phyloP scores from a whole-genome alignment of 176 grass and related monocot genomes.

The Oryza brachyantha region DNA sequence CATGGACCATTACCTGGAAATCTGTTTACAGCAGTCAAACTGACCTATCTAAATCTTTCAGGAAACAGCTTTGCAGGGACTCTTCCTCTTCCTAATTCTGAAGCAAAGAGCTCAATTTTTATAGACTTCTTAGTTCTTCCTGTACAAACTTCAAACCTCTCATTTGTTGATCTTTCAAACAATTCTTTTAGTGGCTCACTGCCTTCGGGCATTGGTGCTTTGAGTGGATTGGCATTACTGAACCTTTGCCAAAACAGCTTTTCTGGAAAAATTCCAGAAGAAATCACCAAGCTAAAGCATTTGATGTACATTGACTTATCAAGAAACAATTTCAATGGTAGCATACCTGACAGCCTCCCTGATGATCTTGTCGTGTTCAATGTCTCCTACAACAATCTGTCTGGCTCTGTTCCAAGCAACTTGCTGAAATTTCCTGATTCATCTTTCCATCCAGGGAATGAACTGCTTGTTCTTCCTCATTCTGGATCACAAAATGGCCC shows the following conservation, averaged over 20 bases:
- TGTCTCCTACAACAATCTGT: constrained; percentile 77
- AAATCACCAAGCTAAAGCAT: constrained; percentile 61
- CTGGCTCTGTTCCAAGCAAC: constrained; percentile 71
- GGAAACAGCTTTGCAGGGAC: constrained; percentile 59
- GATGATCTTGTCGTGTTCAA: constrained; percentile 62
- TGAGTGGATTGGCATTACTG: constrained; percentile 50
- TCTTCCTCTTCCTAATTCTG: constrained; percentile 48
- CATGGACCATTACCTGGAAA: constrained; percentile 54
- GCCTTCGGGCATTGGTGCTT: constrained; percentile 48
- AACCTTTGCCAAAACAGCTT: constrained; percentile 69
- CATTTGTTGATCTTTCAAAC: constrained; percentile 86
- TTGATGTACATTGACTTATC: constrained; percentile 73
- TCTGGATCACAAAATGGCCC: constrained; percentile 34
- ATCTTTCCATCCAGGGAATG: constrained; percentile 92
- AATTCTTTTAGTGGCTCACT: constrained; percentile 59
- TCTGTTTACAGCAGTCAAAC: constrained; percentile 61
- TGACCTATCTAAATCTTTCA: constrained; percentile 79
- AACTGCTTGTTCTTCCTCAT: constrained; percentile 60
- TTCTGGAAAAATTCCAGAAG: constrained; percentile 57
- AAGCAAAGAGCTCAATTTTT: constrained; percentile 35
- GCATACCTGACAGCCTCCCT: constrained; percentile 72
- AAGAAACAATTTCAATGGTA: constrained; percentile 63
- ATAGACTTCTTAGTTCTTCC: constrained; percentile 39
- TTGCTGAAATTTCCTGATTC: constrained; percentile 84
- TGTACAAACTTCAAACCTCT: constrained; percentile 52